Conservation (phyloP, 2,329 filamentous ascomycete genomes). For the Calonectria pseudoturangicola region DNA sequence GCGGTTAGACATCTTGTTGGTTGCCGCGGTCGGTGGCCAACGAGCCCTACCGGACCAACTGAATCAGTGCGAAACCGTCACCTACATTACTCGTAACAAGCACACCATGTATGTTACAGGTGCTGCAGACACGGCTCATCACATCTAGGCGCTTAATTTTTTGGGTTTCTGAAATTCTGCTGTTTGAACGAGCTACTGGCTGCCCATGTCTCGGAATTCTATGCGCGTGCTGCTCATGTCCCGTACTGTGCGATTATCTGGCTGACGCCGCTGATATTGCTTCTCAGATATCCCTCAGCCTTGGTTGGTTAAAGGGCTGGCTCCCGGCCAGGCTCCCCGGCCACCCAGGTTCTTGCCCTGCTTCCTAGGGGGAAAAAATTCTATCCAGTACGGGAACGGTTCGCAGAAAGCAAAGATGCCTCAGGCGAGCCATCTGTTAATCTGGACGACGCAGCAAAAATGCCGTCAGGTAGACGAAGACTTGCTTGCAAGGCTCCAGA, state of each 20-base stretch:
- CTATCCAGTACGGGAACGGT: slow-evolving; percentile 23
- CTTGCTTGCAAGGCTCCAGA: neutral
- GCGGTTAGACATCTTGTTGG: slow-evolving; percentile 1
- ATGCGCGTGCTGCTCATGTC: slow-evolving; percentile 2
- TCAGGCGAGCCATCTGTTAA: slow-evolving; percentile 31
- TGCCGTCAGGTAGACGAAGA: neutral
- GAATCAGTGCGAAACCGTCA: slow-evolving; percentile 21
- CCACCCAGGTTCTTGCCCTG: slow-evolving; percentile 29
- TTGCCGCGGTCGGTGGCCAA: slow-evolving; percentile 22
- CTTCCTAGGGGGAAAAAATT: slow-evolving; percentile 6
- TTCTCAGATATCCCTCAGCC: slow-evolving; percentile 37
- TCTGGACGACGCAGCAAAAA: slow-evolving; percentile 7
- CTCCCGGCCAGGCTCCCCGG: slow-evolving; percentile 17
- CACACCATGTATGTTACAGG: slow-evolving; percentile 8
- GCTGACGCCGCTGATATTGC: slow-evolving; percentile 22
- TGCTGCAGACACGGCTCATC: slow-evolving; percentile 11
- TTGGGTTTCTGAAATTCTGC: slow-evolving; percentile 1
- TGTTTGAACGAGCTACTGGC: neutral
- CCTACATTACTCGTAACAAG: slow-evolving; percentile 19
- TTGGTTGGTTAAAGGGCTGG: slow-evolving; percentile 31
- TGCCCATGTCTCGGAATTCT: neutral
- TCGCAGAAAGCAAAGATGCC: slow-evolving; percentile 42
- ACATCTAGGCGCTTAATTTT: slow-evolving; percentile 9
- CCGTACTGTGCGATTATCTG: slow-evolving; percentile 20
- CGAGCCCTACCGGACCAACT: slow-evolving; percentile 9